Conservation (phyloP, 345 rosid genomes). For the Stellera chamaejasme region DNA sequence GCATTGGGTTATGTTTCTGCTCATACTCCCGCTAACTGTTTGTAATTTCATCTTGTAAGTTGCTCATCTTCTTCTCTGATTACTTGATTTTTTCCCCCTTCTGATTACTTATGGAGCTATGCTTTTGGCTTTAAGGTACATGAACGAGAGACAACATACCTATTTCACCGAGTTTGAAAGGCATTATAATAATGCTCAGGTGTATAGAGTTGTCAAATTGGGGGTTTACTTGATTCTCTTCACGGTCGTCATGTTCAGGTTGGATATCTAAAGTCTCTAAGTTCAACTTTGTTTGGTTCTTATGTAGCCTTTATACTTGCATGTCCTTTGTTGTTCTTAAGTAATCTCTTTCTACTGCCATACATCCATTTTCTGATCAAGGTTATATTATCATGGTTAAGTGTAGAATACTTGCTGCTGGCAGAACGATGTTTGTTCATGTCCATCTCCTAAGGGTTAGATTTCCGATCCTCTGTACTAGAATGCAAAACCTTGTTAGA, state of each 20-base stretch:
- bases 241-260: conserved; percentile 65
- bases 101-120: background rate
- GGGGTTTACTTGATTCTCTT: conserved; percentile 61
- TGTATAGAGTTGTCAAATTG: conserved; percentile 51
- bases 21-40: conserved; percentile 51
- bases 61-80: background rate
- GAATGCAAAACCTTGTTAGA: conserved; percentile 18
- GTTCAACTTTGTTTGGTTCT: background rate
- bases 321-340: background rate
- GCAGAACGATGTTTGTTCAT: conserved; percentile 14
- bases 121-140: conserved; percentile 36
- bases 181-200: conserved; percentile 52
- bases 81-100: background rate
- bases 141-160: conserved; percentile 47
- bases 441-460: conserved; percentile 34
- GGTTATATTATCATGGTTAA: conserved; percentile 20
- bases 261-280: conserved; percentile 8
- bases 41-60: conserved; percentile 66
- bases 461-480: conserved; percentile 28
- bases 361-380: conserved; percentile 15
- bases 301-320: background rate
- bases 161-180: conserved; percentile 94
- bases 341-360: background rate
- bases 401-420: conserved; percentile 40
- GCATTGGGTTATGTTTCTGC: conserved; percentile 79